phyloP scores from a whole-genome alignment of 2,329 filamentous ascomycete species.

The Botrytis fragariae region DNA sequence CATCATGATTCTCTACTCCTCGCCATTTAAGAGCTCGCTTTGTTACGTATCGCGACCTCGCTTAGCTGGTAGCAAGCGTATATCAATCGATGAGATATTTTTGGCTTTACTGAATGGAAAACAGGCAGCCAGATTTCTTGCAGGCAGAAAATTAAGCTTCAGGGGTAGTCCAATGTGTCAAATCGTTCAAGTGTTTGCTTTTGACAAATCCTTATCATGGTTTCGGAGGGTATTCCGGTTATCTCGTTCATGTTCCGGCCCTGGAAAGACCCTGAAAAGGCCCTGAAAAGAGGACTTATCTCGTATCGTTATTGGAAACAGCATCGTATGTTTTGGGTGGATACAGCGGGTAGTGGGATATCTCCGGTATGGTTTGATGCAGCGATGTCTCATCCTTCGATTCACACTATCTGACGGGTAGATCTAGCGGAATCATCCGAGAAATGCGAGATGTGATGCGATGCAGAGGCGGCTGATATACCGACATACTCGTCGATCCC shows the following conservation, averaged over 20 bases:
- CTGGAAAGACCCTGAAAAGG: background rate
- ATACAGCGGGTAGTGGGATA: background rate
- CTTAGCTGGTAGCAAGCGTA: background rate
- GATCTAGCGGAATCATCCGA: background rate
- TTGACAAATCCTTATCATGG: background rate
- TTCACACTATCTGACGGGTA: background rate
- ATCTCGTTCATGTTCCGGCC: background rate
- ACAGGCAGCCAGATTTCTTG: background rate
- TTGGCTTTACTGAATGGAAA: background rate
- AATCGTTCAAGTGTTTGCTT: constrained; percentile 8
- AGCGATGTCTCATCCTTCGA: background rate
- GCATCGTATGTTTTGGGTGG: background rate
- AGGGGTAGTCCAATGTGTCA: background rate
- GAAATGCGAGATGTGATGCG: background rate
- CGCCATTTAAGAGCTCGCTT: background rate
- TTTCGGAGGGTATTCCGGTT: background rate
- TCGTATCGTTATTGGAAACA: background rate
- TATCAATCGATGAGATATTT: background rate
- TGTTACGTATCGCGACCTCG: background rate
- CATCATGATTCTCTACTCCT: background rate
- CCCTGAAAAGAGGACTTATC: background rate
- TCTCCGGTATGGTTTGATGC: background rate
- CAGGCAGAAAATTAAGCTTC: background rate
- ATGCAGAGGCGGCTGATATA: background rate
- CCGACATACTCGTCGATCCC: background rate